A percentile compares a stretch with the other conserved stretches of the same genome.
phyloP scores from a whole-genome alignment of 306 rosid genomes.

The Ceratonia siliqua region DNA sequence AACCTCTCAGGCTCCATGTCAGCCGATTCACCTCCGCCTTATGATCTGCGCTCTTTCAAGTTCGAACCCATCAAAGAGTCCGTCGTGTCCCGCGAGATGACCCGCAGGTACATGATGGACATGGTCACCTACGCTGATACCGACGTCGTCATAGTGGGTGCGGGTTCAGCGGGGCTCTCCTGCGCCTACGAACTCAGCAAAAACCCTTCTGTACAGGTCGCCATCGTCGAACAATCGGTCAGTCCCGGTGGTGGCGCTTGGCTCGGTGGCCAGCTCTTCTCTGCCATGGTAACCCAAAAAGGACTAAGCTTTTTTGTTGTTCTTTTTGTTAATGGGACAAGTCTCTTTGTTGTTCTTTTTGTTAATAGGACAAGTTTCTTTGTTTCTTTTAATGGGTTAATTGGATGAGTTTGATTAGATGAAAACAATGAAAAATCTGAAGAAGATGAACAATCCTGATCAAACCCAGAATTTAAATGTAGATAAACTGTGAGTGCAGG shows the following conservation, averaged over 20 bases:
- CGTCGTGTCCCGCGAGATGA: constrained; percentile 82
- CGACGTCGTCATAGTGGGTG: constrained; percentile 78
- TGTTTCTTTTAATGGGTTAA: neutral
- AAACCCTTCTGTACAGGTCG: constrained; percentile 57
- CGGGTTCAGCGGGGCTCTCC: constrained; percentile 78
- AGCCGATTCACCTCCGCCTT: constrained; percentile 29
- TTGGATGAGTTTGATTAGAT: neutral
- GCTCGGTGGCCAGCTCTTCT: constrained; percentile 96
- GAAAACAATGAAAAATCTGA: neutral
- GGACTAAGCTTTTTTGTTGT: constrained; percentile 13
- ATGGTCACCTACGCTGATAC: constrained; percentile 89
- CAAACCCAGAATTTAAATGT: neutral
- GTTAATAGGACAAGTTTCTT: too few species aligned
- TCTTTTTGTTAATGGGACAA: too few species aligned
- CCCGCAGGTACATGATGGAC: constrained; percentile 86
- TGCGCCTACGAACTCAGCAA: constrained; percentile 91
- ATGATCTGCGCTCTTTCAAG: constrained; percentile 29
- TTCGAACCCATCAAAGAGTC: constrained; percentile 57
- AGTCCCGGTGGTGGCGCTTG: constrained; percentile 94
- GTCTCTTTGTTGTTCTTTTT: neutral
- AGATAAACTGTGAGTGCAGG: constrained; percentile 13
- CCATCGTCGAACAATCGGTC: constrained; percentile 85
- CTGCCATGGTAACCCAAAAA: constrained; percentile 76
- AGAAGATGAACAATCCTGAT: neutral
- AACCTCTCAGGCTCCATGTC: constrained; percentile 46